Evolutionary conservation across 2,329 filamentous ascomycete species (phyloP), one percentile per base, ranked within the genome.

Genomic region (Cryphonectria nitschkei): DNA sequence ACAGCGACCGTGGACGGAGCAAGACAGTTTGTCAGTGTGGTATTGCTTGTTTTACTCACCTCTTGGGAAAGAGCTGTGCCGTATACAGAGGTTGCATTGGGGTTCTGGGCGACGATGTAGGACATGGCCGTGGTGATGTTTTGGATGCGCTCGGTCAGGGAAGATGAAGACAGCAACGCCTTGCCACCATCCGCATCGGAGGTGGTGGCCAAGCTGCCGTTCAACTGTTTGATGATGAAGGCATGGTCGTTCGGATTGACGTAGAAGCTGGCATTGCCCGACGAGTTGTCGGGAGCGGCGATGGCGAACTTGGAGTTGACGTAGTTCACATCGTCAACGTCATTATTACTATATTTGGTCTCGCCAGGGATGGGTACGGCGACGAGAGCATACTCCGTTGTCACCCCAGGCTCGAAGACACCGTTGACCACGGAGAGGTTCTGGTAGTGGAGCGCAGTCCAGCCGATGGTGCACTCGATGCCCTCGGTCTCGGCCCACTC

Each of bases 361-460:
- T 56, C 52, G 26, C 52, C 52, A 13, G 52, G 2, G 26, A 29
- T 29, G 11, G 52, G 52, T 14, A 56, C 52, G 3, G 52, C 52
- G 26, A 56, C 26, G 52, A 56, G 52, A 29, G 11, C 52, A 56
- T 56, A 56, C n/a, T 32, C 52, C 9, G 52, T 32, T 7, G 26
- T 14, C n/a, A 7, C 26, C 52, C 52, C 52, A 14, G 52, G n/a
- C 26, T 56, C 52, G 26, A 56, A 56, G 14, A 56, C 52, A 16
- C 52, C 52, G 11, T 56, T 56, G 52, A 56, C 52, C 52, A 56
- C 52, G 26, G 52, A 56, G 52, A 56, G 26, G 52, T 56, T 56
- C 52, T 56, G 52, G 26, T 56, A 56, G 52, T 56, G 52, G 13
- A 56, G 11, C 11, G 52, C 52, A 14, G 11, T 29, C 52, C 52